Percentiles rank a stretch among this genome's conserved stretches.
Conservation (phyloP, 768 basidiomycete species). For the Russula griseocarnosa region DNA sequence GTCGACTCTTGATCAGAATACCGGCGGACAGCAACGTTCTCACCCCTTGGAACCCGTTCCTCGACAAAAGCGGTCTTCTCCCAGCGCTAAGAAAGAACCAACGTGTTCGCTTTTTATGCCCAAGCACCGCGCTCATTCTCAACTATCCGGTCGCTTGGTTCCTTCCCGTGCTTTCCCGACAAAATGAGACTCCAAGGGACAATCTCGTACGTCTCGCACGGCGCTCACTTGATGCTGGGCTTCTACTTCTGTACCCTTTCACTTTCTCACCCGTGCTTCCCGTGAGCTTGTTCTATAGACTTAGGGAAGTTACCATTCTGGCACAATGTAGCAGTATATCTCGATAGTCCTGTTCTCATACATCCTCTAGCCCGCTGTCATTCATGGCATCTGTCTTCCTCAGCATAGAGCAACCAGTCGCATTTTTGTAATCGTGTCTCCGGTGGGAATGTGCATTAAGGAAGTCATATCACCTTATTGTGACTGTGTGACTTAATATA, state of each 20-base stretch:
- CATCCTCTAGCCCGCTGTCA: slow-evolving; percentile 9
- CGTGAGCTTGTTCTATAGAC: slow-evolving; percentile 11
- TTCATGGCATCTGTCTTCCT: slow-evolving; percentile 11
- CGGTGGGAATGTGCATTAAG: slow-evolving; percentile 17
- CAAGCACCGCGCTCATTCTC: slow-evolving; percentile 58
- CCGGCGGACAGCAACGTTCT: slow-evolving; percentile 17
- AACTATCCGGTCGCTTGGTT: slow-evolving; percentile 29
- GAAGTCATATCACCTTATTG: slow-evolving; percentile 20
- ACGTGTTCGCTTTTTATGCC: slow-evolving; percentile 66
- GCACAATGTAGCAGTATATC: slow-evolving; percentile 16
- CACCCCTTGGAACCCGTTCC: slow-evolving; percentile 29
- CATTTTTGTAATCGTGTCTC: slow-evolving; percentile 7
- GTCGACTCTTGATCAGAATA: slow-evolving; percentile 1
- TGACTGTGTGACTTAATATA: background rate
- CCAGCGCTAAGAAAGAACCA: slow-evolving; percentile 56
- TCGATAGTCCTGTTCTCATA: slow-evolving; percentile 14
- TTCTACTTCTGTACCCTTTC: slow-evolving; percentile 15
- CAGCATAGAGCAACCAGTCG: slow-evolving; percentile 3
- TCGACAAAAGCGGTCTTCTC: slow-evolving; percentile 38
- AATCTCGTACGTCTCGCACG: slow-evolving; percentile 16
- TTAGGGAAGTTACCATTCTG: slow-evolving; percentile 19
- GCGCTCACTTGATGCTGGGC: background rate
- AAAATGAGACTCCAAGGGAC: slow-evolving; percentile 14
- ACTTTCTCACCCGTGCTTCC: slow-evolving; percentile 24
- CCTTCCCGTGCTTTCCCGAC: slow-evolving; percentile 20